Evolutionary conservation across 768 basidiomycete genomes (phyloP), one percentile per base, ranked within the genome.

Genomic region (Termitomyces sp.): DNA sequence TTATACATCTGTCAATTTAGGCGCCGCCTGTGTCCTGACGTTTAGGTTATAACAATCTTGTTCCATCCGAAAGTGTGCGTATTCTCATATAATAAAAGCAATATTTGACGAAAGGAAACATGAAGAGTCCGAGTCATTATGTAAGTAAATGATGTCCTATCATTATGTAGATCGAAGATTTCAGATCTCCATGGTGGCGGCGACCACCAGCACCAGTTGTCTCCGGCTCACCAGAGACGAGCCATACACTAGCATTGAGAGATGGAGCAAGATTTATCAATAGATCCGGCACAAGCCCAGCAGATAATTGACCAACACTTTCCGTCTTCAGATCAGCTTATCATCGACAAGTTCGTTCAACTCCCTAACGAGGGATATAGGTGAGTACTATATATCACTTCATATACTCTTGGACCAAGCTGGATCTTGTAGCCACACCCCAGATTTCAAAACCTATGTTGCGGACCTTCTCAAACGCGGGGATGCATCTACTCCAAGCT

Each of bases 361-460:
- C 58, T 68, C 1, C 60, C 54, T 24, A 63, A 65, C 33, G 60
- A 60, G 8, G 67, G 67, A 38, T 68, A 62, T 45, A 68, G 67
- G 67, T 61, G 44, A 50, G 61, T 45, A n/a, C 42, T 32, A 33
- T 35, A n/a, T n/a, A n/a, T 11, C 28, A 45, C 11, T 42, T 5
- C 18, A 44, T 15, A 57, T 18, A 24, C 4, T 39, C 13, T 32
- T 57, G 1, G 16, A 18, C 6, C 11, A 44, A 51, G n/a, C 4
- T 28, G 20, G 8, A 28, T 44, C 15, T 22, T 18, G 40, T 52
- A 68, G 67, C 49, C 60, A 68, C 38, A 63, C 58, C 4, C 62
- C 58, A 36, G 49, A 67, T 59, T 55, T 62, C 4, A 66, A 55
- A 55, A 66, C 67, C 22, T 68, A 67, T 35, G 60, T 67, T n/a